Base-by-base conservation (phyloP, 2,329 filamentous ascomycete species). In the Alternaria incomplexa region DNA sequence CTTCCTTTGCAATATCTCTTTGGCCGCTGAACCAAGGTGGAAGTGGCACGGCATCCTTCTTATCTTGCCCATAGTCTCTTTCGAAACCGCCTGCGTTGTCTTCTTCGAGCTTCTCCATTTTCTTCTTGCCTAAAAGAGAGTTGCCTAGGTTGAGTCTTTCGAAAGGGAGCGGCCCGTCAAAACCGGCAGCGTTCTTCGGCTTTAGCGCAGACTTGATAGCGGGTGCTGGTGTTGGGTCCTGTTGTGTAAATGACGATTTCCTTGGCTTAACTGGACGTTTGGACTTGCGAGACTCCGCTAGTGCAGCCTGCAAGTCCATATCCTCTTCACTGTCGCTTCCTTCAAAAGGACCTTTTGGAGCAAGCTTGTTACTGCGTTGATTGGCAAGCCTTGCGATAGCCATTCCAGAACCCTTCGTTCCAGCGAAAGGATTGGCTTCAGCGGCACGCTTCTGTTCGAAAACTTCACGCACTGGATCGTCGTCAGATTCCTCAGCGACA, bases 101-200 rank as follows among this genome's bases (percentile, higher is more conserved):
- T 56, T 86, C 83, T 61, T 86, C 81, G 56, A 82, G 81, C 67
- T 79, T 84, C 72, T 83, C 83, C 82, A 81, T 85, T 70, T 83
- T 87, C 78, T 83, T 86, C 77, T 81, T 85, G 26, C 81, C 83
- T 13, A 82, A 77, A 11, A 83, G 79, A 36, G 87, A 90, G 55
- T 87, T 89, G 47, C 91, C 89, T 2, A 97, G 85, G 74, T 93
- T 86, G 7, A 90, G 81, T 54, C 86, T 95, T 70, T 97, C 93
- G 73, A 99, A 99, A 0, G 96, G 96, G 6, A 99, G 80, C 0
- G 94, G 93, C 0, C 95, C 95, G 67, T 88, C 88, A 73, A 97
- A 91, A 4, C 79, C 81, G 55, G 88, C 84, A 67, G 87, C 88
- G 36, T 86, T 83, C 53, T 87, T 89, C 10, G 85, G 73, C 4